phyloP scores from a whole-genome alignment of 2,329 filamentous ascomycete genomes.

The Torrubiella hemipterigena region DNA sequence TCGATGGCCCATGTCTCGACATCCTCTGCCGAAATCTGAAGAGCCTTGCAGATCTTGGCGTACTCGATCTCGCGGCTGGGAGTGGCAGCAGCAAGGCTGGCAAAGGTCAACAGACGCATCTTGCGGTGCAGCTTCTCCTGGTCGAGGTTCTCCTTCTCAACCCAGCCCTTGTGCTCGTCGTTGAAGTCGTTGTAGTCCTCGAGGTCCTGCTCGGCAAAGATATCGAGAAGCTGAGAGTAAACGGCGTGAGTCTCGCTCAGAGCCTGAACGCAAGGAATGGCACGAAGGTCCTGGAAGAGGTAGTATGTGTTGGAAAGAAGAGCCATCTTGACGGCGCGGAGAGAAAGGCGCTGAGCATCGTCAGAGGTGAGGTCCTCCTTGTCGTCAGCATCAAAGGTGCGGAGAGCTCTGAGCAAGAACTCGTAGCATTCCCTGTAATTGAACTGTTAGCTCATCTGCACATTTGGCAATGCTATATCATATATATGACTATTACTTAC shows the following conservation, averaged over 20 bases:
- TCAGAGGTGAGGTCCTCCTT: constrained; percentile 43
- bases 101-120: constrained; percentile 90
- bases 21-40: constrained; percentile 71
- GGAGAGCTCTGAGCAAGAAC: constrained; percentile 51
- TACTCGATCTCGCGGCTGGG: constrained; percentile 84
- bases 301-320: constrained; percentile 44
- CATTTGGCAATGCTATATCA: neutral
- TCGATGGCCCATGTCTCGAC: constrained; percentile 99
- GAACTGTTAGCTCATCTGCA: constrained; percentile 6
- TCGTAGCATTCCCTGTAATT: constrained; percentile 46
- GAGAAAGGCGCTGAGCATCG: constrained; percentile 47
- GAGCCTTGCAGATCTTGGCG: constrained; percentile 66
- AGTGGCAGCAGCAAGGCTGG: constrained; percentile 73
- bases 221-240: constrained; percentile 85
- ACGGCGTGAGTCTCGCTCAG: constrained; percentile 73
- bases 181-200: constrained; percentile 95
- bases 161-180: constrained; percentile 77
- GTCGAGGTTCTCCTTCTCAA: constrained; percentile 66
- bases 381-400: constrained; percentile 45
- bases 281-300: constrained; percentile 71
- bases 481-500: constrained; percentile 32
- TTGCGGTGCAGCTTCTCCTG: constrained; percentile 73
- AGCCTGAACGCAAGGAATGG: constrained; percentile 72
- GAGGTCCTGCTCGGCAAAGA: constrained; percentile 87
- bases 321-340: constrained; percentile 43